A percentile compares a stretch with the other conserved stretches of the same genome.
These are phyloP conservation scores for Stachybotrys chlorohalonatus DNA, from an alignment of 2,329 filamentous ascomycete genomes.

Conservation along the genomic window DNA sequence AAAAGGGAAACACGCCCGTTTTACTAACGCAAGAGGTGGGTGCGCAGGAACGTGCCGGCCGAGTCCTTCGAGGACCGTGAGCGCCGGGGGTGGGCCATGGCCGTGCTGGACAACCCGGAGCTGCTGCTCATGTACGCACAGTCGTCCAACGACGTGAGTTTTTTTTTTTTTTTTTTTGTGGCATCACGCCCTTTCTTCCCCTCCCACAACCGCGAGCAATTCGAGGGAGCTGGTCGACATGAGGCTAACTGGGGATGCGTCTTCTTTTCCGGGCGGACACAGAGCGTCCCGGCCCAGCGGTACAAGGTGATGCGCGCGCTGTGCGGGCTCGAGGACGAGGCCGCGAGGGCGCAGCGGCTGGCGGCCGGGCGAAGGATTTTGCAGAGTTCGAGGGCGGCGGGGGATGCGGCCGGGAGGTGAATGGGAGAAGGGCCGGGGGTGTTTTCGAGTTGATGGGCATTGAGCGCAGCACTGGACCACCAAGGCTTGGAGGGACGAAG, in stretches of 20 bases:
- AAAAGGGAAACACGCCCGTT: neutral
- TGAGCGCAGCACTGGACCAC: neutral
- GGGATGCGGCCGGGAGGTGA: neutral
- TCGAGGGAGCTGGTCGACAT: too few species aligned
- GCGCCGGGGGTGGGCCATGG: conserved; percentile 38
- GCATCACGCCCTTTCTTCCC: neutral
- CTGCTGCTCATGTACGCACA: conserved; percentile 51
- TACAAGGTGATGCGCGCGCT: conserved; percentile 47
- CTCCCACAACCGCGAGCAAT: neutral
- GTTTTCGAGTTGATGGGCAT: neutral
- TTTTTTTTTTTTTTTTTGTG: conserved; percentile 5
- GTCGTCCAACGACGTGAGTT: conserved; percentile 42
- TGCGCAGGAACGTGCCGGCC: conserved; percentile 8
- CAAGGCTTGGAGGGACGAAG: too few species aligned
- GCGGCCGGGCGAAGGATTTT: neutral
- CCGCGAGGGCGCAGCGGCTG: neutral
- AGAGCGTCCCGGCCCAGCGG: conserved; percentile 48
- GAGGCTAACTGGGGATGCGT: too few species aligned
- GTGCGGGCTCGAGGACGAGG: conserved; percentile 36
- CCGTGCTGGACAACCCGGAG: conserved; percentile 48
- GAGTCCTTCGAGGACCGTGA: conserved; percentile 35
- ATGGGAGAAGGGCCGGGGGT: too few species aligned
- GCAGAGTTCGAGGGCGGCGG: neutral
- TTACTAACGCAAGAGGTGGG: neutral
- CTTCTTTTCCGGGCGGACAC: too few species aligned